Base-by-base conservation (phyloP, 345 rosid genomes). In the Corchorus olitorius region DNA sequence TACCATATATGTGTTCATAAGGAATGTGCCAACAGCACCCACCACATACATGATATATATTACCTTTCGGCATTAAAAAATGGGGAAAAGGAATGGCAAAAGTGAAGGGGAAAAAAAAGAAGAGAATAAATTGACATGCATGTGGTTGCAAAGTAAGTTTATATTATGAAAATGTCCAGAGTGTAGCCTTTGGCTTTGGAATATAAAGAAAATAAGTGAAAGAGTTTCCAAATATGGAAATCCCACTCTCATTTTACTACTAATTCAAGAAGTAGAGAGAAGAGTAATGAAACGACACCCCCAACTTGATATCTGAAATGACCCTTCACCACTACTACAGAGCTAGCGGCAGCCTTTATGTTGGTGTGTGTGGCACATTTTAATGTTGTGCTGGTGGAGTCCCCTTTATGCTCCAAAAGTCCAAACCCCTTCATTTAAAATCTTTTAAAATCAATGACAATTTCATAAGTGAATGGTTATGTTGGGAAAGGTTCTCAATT, bases 241-340 rank as follows among this genome's bases (percentile, higher is more conserved):
- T 13, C 37, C 73, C 77, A 70, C 45, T 76, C 63, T 71, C 66
- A 12, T 41, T 16, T 37, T 10, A 22, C 72, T 75, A 16, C 84
- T 58, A 67, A 60, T 54, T 67, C 16, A 27, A 27, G 27, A 27
- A 27, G 27, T 27, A 27, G 27, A 27, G 27, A 27, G 27, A 27
- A 27, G 68, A 16, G 77, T 46, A 74, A 4, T n/a, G 43, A 53
- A 75, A 62, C 49, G 61, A 49, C 3, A 17, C 37, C 37, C 37
- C 69, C 69, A 63, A 55, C 55, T 59, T 49, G 41, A 20, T 7
- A 49, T 75, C 77, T 76, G 86, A 85, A 80, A 75, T 76, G 85
- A 83, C 82, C 12, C 50, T 75, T 76, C 69, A 66, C 78, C 83
- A 85, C 77, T 65, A 65, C 80, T 65, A 65, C 76, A 39, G 27